Conservation (phyloP, 2,329 filamentous ascomycete genomes). For the Sclerotinia sclerotiorum region DNA sequence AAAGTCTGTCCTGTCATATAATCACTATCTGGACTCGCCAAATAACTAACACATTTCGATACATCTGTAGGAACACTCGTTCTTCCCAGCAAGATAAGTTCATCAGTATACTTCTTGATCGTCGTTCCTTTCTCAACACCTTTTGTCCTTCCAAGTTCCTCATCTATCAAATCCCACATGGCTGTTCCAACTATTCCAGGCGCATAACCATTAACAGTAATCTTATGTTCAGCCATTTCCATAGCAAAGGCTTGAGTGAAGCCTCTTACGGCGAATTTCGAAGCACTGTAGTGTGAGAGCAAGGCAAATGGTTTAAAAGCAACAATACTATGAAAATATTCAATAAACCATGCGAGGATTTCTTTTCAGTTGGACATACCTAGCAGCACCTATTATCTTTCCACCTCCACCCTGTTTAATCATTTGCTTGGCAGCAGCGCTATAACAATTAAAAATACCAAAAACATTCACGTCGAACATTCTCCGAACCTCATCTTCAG, state of each 20-base stretch:
- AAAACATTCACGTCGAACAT: conserved; percentile 66
- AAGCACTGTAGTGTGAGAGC: conserved; percentile 62
- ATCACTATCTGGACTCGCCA: conserved; percentile 58
- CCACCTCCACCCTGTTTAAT: conserved; percentile 56
- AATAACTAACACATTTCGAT: conserved; percentile 59
- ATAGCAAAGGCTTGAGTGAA: conserved; percentile 66
- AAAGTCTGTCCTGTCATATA: conserved; percentile 67
- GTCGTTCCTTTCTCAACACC: conserved; percentile 53
- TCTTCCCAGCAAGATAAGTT: conserved; percentile 57
- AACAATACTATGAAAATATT: conserved; percentile 45
- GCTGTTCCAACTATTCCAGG: conserved; percentile 64
- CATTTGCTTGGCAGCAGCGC: conserved; percentile 62
- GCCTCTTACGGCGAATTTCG: conserved; percentile 66
- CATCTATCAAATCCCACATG: conserved; percentile 70
- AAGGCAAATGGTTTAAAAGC: conserved; percentile 60
- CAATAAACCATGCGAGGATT: conserved; percentile 9
- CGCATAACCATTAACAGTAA: conserved; percentile 67
- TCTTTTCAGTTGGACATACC: conserved; percentile 23
- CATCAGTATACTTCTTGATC: conserved; percentile 54
- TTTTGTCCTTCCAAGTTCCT: conserved; percentile 53
- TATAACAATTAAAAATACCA: conserved; percentile 65
- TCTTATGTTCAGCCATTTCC: conserved; percentile 63
- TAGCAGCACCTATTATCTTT: conserved; percentile 38
- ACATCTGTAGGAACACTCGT: conserved; percentile 64
- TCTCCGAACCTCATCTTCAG: conserved; percentile 39